Evolutionary conservation across 345 rosid species (phyloP).

Genomic region (Conringia planisiliqua): DNA sequence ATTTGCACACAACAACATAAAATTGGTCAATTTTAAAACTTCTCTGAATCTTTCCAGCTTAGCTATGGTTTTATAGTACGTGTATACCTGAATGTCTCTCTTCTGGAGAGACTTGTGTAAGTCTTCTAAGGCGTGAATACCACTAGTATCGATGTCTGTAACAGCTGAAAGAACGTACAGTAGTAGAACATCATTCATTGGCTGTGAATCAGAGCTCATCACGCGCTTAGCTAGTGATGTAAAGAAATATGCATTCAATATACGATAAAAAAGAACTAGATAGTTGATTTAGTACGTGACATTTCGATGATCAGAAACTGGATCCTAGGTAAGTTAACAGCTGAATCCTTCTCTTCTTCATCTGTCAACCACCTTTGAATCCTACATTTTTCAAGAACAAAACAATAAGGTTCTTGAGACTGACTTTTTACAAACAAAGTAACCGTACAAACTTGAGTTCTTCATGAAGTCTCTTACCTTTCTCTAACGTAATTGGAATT

Average conservation of each 20-base stretch:
- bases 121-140: slow-evolving; percentile 77
- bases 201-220: background rate
- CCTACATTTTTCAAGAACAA: slow-evolving; percentile 37
- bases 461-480: slow-evolving; percentile 39
- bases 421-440: background rate
- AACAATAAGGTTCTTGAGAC: background rate
- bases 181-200: background rate
- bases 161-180: slow-evolving; percentile 47
- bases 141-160: slow-evolving; percentile 84
- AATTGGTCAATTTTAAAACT: background rate
- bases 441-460: background rate
- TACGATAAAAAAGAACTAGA: background rate
- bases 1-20: no score
- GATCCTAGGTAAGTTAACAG: slow-evolving; percentile 39
- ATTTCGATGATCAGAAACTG: slow-evolving; percentile 66
- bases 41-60: background rate
- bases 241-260: background rate
- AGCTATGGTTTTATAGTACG: background rate
- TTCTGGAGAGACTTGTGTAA: slow-evolving; percentile 54
- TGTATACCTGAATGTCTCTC: slow-evolving; percentile 53
- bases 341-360: slow-evolving; percentile 53
- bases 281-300: slow-evolving; percentile 48
- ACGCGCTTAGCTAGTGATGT: background rate
- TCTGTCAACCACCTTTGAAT: slow-evolving; percentile 69
- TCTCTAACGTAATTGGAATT: slow-evolving; percentile 75